A percentile compares a stretch with the other conserved stretches of the same genome.
These are phyloP conservation scores for Penicillium sp. DNA, from an alignment of 2,329 filamentous ascomycete genomes.

Conservation along the genomic window DNA sequence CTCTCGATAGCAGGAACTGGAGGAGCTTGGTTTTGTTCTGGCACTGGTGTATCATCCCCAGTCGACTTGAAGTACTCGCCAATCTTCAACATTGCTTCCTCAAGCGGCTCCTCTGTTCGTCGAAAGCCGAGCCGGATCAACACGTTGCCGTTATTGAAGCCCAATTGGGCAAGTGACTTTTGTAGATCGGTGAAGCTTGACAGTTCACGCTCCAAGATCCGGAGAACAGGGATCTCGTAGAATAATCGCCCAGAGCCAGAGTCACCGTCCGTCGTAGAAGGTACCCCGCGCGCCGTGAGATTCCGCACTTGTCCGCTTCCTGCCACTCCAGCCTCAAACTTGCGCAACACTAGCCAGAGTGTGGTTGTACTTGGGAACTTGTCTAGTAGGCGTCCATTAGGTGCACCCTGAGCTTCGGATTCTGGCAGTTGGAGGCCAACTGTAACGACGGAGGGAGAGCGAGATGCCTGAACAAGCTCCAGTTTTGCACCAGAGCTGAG, in stretches of 20 bases:
- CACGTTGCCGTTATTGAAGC: conserved; percentile 79
- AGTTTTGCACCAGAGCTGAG: conserved; percentile 84
- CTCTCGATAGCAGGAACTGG: conserved; percentile 1
- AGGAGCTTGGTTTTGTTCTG: conserved; percentile 11
- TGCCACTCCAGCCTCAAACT: conserved; percentile 78
- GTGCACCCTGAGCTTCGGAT: conserved; percentile 62
- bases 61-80: conserved; percentile 66
- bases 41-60: conserved; percentile 36
- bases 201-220: conserved; percentile 78
- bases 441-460: conserved; percentile 79
- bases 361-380: conserved; percentile 87
- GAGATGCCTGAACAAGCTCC: conserved; percentile 83
- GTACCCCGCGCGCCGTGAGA: conserved; percentile 79
- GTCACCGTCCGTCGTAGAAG: conserved; percentile 53
- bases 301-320: conserved; percentile 65
- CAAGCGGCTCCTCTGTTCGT: conserved; percentile 72
- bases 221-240: conserved; percentile 83
- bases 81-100: conserved; percentile 83
- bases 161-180: conserved; percentile 82
- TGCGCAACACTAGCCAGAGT: conserved; percentile 84
- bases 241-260: conserved; percentile 71
- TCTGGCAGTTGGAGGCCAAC: conserved; percentile 84
- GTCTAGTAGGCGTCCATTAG: conserved; percentile 69
- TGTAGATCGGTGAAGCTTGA: conserved; percentile 78
- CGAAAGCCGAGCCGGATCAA: conserved; percentile 76